phyloP scores from a whole-genome alignment of 2,329 filamentous ascomycete species.

The Harringtonia aguacate region DNA sequence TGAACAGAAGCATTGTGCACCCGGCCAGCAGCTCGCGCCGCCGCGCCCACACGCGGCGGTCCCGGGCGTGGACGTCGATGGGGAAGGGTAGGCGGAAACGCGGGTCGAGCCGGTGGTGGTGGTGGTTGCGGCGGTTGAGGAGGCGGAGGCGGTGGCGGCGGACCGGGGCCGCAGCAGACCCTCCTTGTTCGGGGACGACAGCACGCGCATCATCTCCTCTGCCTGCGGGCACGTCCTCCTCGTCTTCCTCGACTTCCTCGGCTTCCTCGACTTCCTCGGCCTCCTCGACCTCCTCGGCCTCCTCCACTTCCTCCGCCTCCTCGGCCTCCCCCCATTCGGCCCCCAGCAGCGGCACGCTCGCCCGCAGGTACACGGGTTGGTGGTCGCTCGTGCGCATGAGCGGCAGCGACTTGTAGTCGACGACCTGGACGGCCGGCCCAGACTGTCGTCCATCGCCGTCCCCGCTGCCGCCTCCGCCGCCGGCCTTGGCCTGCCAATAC shows the following conservation, averaged over 20 bases:
- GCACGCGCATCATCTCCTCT: too few relatives aligned
- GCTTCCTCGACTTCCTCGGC: slow-evolving; percentile 2
- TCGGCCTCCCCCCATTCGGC: slow-evolving; percentile 13
- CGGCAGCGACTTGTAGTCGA: slow-evolving; percentile 65
- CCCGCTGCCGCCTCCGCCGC: too few relatives aligned
- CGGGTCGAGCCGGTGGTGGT: slow-evolving; percentile 28
- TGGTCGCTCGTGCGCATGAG: slow-evolving; percentile 81
- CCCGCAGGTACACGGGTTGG: slow-evolving; percentile 65
- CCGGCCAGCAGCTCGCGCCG: slow-evolving; percentile 37
- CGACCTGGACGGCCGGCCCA: slow-evolving; percentile 32
- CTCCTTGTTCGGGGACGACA: too few relatives aligned
- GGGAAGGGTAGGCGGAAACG: slow-evolving; percentile 36
- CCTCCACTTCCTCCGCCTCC: not conserved
- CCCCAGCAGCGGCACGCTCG: slow-evolving; percentile 50
- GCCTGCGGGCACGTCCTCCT: not conserved
- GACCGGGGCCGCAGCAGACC: too few relatives aligned
- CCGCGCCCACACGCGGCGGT: slow-evolving; percentile 34
- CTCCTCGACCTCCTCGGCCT: not conserved
- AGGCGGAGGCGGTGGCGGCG: too few relatives aligned
- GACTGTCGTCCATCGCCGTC: too few relatives aligned
- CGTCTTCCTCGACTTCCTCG: not conserved
- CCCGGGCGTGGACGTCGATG: slow-evolving; percentile 45
- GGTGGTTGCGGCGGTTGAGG: too few relatives aligned
- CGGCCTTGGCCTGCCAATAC: not conserved
- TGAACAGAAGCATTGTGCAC: slow-evolving; percentile 44